Evolutionary conservation across 2,329 filamentous ascomycete species (phyloP).

Genomic region (Aspergillus unguis): DNA sequence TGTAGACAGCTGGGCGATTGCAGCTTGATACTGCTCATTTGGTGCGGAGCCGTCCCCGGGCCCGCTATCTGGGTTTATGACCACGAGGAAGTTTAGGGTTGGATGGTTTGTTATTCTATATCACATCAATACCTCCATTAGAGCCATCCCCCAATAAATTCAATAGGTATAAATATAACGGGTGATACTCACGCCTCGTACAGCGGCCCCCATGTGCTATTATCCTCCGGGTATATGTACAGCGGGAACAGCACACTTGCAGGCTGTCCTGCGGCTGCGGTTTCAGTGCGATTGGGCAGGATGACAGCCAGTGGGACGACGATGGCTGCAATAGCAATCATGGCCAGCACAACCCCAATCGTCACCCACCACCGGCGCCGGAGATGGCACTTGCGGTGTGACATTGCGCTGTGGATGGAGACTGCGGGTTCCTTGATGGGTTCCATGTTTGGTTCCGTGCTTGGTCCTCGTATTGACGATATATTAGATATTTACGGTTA

Average conservation of each 20-base stretch:
- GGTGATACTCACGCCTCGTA: slow-evolving; percentile 18
- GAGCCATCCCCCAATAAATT: too few species aligned
- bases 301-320: slow-evolving; percentile 15
- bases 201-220: slow-evolving; percentile 22
- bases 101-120: slow-evolving; percentile 21
- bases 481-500: too few species aligned
- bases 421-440: slow-evolving; percentile 3
- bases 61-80: slow-evolving; percentile 31
- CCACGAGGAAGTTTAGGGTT: slow-evolving; percentile 25
- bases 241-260: slow-evolving; percentile 22
- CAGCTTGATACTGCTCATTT: slow-evolving; percentile 33
- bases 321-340: slow-evolving; percentile 14
- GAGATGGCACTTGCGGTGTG: slow-evolving; percentile 6
- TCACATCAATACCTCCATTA: not conserved
- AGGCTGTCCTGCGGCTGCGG: not conserved
- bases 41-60: slow-evolving; percentile 36
- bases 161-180: too few species aligned
- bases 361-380: slow-evolving; percentile 15
- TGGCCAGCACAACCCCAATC: slow-evolving; percentile 5
- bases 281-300: slow-evolving; percentile 6
- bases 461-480: too few species aligned
- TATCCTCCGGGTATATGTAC: slow-evolving; percentile 24
- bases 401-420: slow-evolving; percentile 7
- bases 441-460: slow-evolving; percentile 9
- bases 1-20: slow-evolving; percentile 35